Evolutionary conservation across 345 rosid genomes (phyloP).

Genomic region (Populus tremula): DNA sequence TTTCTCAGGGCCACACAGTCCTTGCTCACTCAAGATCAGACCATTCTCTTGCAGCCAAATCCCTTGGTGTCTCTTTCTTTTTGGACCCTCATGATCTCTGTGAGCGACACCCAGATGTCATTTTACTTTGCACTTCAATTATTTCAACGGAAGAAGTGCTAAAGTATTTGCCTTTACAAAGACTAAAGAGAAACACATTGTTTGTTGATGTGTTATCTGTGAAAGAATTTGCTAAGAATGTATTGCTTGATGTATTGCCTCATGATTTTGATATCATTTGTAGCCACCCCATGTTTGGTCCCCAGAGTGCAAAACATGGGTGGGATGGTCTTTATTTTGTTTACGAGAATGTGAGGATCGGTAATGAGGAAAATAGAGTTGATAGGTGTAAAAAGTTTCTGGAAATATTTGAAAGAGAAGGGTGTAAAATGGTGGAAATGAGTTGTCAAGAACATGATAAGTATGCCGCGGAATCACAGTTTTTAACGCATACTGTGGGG

Average conservation of each 20-base stretch:
- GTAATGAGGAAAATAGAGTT: slow-evolving; percentile 32
- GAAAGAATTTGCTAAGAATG: slow-evolving; percentile 54
- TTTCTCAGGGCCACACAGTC: slow-evolving; percentile 60
- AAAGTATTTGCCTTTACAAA: slow-evolving; percentile 50
- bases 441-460: slow-evolving; percentile 50
- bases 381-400: slow-evolving; percentile 42
- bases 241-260: slow-evolving; percentile 50
- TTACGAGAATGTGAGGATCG: slow-evolving; percentile 66
- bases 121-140: slow-evolving; percentile 63
- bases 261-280: slow-evolving; percentile 63
- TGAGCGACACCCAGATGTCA: slow-evolving; percentile 58
- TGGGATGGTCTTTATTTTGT: slow-evolving; percentile 56
- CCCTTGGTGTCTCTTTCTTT: slow-evolving; percentile 55
- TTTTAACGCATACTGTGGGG: slow-evolving; percentile 54
- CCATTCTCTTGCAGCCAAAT: slow-evolving; percentile 40
- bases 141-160: slow-evolving; percentile 55
- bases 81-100: slow-evolving; percentile 44
- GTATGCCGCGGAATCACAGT: slow-evolving; percentile 54
- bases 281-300: slow-evolving; percentile 82
- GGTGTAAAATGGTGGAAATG: slow-evolving; percentile 62
- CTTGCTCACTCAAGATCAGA: slow-evolving; percentile 60
- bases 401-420: slow-evolving; percentile 38
- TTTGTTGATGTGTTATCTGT: slow-evolving; percentile 78
- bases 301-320: slow-evolving; percentile 51
- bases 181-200: slow-evolving; percentile 61